A percentile compares a stretch with the other conserved stretches of the same genome.
Evolutionary conservation across 768 basidiomycete genomes (phyloP).

Genomic region (Mycena vulgaris): DNA sequence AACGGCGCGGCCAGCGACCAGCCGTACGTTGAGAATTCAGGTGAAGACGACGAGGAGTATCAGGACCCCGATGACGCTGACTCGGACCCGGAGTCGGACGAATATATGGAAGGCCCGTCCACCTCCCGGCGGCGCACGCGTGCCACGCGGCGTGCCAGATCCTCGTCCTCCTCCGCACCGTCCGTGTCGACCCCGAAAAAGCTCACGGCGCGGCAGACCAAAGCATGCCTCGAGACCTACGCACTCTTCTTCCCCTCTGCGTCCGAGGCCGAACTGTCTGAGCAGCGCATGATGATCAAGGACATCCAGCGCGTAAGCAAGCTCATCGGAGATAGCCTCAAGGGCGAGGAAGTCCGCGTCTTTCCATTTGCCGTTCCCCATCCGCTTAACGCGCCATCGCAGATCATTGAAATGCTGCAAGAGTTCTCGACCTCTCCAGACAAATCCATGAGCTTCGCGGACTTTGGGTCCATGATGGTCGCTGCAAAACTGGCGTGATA

Average conservation of each 20-base stretch:
- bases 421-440: slow-evolving; percentile 80
- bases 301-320: slow-evolving; percentile 75
- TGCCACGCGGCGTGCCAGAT: slow-evolving; percentile 1
- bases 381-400: no score
- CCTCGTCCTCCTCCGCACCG: slow-evolving; percentile 4
- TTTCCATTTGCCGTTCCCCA: neutral
- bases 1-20: slow-evolving; percentile 40
- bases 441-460: slow-evolving; percentile 74
- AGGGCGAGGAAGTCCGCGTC: slow-evolving; percentile 76
- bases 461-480: slow-evolving; percentile 86
- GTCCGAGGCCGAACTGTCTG: slow-evolving; percentile 59
- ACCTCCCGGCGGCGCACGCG: slow-evolving; percentile 38
- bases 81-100: slow-evolving; percentile 37
- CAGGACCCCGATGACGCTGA: slow-evolving; percentile 42
- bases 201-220: slow-evolving; percentile 68
- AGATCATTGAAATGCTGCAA: slow-evolving; percentile 89
- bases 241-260: slow-evolving; percentile 81
- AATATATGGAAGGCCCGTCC: slow-evolving; percentile 44
- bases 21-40: slow-evolving; percentile 29
- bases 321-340: slow-evolving; percentile 80
- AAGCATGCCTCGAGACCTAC: slow-evolving; percentile 72
- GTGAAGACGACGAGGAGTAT: slow-evolving; percentile 49
- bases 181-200: slow-evolving; percentile 35
- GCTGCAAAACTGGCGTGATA: slow-evolving; percentile 67
- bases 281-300: slow-evolving; percentile 73